Base-by-base conservation (phyloP, 1,284 basidiomycete species). In the Pseudozyma sp. region DNA sequence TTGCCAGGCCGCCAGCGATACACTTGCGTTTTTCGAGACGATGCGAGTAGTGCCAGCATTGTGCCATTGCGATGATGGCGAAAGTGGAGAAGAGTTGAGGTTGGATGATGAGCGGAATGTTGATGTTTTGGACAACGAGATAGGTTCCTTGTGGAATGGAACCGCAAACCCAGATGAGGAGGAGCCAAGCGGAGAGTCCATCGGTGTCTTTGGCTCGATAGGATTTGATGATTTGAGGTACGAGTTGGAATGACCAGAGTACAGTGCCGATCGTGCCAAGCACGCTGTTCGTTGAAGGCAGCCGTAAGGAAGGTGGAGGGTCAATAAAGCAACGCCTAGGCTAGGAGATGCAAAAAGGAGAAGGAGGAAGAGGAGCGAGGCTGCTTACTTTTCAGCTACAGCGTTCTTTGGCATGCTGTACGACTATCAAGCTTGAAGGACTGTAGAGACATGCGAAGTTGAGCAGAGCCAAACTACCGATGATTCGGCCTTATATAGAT, bases 21-120 rank as follows among this genome's bases (percentile, higher is more conserved):
- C 89, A 87, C 35, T 86, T 86, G 14, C 83, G 83, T 7, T 85
- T 81, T 1, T 86, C 77, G 21, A 76, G 74, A 10, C 75, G 62
- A 13, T 79, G 71, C 13, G 78, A 87, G 74, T 92, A 92, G 78
- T 90, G 89, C 52, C 90, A 86, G 70, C 90, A 92, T 88, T 92
- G 86, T 7, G 70, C 40, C 48, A 52, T 58, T 0, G 90, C 91
- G 14, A 91, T 65, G 13, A 91, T 87, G 2, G 88, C 87, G 21
- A 93, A 86, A 16, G 87, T 86, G 0, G 89, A 89, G 77, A 93
- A 92, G 0, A 91, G 80, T 77, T 93, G 92, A 1, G 92, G 92
- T 81, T 94, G 92, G 2, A 91, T 70, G 48, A 91, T 85, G 35
- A 88, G 88, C 1, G 92, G 92, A 31, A 93, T 89, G 78, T 91